Percentiles rank a stretch among this genome's conserved stretches.
Evolutionary conservation across 768 basidiomycete genomes (phyloP).

Genomic region (Tylopilus sp.): DNA sequence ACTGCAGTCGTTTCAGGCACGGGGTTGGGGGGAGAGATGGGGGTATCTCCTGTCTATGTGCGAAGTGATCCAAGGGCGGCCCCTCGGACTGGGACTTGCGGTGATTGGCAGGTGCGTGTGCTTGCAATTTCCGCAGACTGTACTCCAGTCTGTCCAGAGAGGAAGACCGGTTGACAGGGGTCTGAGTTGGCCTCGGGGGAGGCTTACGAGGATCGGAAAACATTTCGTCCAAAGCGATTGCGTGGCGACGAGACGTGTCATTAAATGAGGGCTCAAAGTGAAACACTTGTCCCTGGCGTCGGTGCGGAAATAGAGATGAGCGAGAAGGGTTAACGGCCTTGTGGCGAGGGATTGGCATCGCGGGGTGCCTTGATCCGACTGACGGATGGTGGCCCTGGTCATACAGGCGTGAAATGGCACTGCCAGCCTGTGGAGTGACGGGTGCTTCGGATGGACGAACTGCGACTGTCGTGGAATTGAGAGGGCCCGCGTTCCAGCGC

Average conservation of each 20-base stretch:
- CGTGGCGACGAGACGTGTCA: neutral
- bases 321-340: slow-evolving; percentile 2
- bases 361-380: neutral
- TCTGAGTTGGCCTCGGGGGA: slow-evolving; percentile 20
- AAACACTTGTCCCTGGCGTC: slow-evolving; percentile 29
- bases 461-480: neutral
- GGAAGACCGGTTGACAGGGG: slow-evolving; percentile 20
- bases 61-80: neutral
- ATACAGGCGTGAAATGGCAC: neutral
- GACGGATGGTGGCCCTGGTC: neutral
- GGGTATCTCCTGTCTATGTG: slow-evolving; percentile 7
- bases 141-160: slow-evolving; percentile 32
- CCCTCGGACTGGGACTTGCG: slow-evolving; percentile 20
- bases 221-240: slow-evolving; percentile 7
- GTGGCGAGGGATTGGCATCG: slow-evolving; percentile 9
- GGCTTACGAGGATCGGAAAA: slow-evolving; percentile 17
- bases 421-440: neutral
- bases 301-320: slow-evolving; percentile 6
- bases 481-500: neutral
- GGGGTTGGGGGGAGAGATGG: slow-evolving; percentile 22
- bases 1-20: slow-evolving; percentile 13
- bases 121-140: slow-evolving; percentile 33
- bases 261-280: slow-evolving; percentile 4
- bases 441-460: neutral
- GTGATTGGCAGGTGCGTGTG: slow-evolving; percentile 26